Conservation (phyloP, 257 asterid genomes). For the Scutellaria baicalensis region DNA sequence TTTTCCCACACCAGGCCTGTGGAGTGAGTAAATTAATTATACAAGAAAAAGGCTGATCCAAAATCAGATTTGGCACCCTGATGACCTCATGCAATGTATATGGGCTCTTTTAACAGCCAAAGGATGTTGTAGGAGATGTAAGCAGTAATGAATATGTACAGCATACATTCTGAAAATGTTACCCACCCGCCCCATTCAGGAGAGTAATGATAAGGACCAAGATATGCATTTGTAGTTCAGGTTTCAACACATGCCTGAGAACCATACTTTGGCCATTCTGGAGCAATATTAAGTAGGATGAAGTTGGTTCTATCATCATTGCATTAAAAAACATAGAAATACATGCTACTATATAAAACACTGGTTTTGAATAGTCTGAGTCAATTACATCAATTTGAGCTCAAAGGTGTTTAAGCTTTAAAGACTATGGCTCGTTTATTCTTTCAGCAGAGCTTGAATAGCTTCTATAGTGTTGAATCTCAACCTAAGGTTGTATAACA, state of each 20-base stretch:
- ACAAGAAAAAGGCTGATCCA: neutral
- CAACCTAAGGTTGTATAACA: neutral
- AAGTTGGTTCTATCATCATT: no score
- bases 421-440: neutral
- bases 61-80: neutral
- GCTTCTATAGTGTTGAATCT: neutral
- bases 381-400: neutral
- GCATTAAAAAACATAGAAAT: no score
- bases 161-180: neutral
- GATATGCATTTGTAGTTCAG: no score
- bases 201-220: neutral
- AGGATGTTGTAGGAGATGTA: neutral
- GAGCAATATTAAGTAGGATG: neutral
- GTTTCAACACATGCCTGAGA: neutral
- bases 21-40: conserved; percentile 14
- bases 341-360: neutral
- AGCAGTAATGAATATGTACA: neutral
- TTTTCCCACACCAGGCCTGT: conserved; percentile 86
- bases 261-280: neutral
- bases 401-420: neutral
- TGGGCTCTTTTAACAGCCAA: neutral
- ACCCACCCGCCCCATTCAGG: neutral
- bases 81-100: neutral
- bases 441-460: neutral
- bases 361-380: neutral